Percentiles rank a stretch among this genome's conserved stretches.
Conservation (phyloP, 106 monocot genomes). For the Ottelia alismoides region DNA sequence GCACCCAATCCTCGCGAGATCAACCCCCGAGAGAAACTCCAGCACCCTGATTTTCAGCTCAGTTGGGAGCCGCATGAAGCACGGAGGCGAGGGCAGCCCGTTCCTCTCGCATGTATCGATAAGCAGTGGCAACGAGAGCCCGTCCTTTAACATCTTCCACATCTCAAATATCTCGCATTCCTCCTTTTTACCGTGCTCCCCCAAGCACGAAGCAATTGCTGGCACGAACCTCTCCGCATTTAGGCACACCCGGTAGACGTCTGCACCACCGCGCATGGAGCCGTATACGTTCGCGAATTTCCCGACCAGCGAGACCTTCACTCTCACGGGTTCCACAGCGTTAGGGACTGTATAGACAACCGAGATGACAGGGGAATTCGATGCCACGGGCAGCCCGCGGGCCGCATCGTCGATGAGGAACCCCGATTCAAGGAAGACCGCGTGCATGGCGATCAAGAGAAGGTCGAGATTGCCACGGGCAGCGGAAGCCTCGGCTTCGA, state of each 20-base stretch:
- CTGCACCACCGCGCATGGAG: constrained; percentile 19
- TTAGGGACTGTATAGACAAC: constrained; percentile 41
- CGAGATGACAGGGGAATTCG: constrained; percentile 18
- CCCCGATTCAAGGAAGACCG: constrained; percentile 63
- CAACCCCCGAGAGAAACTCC: constrained; percentile 42
- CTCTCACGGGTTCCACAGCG: constrained; percentile 10
- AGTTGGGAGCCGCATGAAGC: constrained; percentile 50
- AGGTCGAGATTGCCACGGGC: constrained; percentile 22
- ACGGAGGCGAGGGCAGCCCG: constrained; percentile 46
- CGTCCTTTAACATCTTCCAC: constrained; percentile 61
- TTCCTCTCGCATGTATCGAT: constrained; percentile 64
- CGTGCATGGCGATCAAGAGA: constrained; percentile 48
- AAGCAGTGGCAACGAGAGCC: constrained; percentile 44
- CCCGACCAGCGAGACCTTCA: constrained; percentile 39
- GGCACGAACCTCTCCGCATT: constrained; percentile 34
- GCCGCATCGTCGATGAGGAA: constrained; percentile 21
- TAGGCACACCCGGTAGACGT: constrained; percentile 34
- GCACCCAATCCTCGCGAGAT: constrained; percentile 36
- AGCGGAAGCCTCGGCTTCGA: constrained; percentile 18
- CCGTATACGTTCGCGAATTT: constrained; percentile 49
- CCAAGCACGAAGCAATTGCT: constrained; percentile 16
- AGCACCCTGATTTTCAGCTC: constrained; percentile 59
- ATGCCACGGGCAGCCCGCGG: constrained; percentile 32
- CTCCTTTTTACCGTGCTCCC: constrained; percentile 17
- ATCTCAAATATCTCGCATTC: constrained; percentile 40